Evolutionary conservation across 108 stramenopile species (phyloP).

Genomic region (Cyclotella kingstonii): DNA sequence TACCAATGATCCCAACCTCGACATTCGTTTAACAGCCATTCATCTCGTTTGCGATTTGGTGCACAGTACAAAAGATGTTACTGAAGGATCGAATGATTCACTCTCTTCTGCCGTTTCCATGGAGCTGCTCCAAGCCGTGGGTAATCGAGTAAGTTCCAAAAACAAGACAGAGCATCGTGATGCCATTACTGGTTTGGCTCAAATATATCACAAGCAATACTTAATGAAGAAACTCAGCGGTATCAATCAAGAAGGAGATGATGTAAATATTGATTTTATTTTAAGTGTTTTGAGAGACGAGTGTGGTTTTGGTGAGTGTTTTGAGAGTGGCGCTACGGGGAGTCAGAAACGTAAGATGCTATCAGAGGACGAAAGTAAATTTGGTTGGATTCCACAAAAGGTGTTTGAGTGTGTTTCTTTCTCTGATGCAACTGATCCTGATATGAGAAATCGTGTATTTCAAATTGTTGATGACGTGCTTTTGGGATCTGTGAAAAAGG

Average conservation of each 20-base stretch:
- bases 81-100: not conserved
- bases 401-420: slow-evolving; percentile 66
- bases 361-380: slow-evolving; percentile 31
- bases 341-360: slow-evolving; percentile 2
- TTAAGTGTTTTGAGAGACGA: slow-evolving; percentile 37
- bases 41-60: slow-evolving; percentile 72
- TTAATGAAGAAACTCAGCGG: slow-evolving; percentile 43
- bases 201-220: slow-evolving; percentile 70
- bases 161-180: slow-evolving; percentile 68
- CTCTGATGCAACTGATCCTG: slow-evolving; percentile 56
- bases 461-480: slow-evolving; percentile 66
- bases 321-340: not conserved
- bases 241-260: slow-evolving; percentile 65
- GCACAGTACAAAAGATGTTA: slow-evolving; percentile 28
- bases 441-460: slow-evolving; percentile 68
- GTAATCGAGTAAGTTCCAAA: slow-evolving; percentile 61
- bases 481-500: slow-evolving; percentile 40
- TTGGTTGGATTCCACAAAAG: slow-evolving; percentile 70
- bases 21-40: slow-evolving; percentile 58
- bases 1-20: slow-evolving; percentile 33
- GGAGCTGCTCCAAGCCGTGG: slow-evolving; percentile 60
- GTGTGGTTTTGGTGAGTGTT: no score
- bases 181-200: slow-evolving; percentile 74
- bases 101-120: slow-evolving; percentile 38
- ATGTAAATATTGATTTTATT: slow-evolving; percentile 61